Evolutionary conservation across 139 green algal genomes (phyloP).

Genomic region (Dunaliella primolecta): DNA sequence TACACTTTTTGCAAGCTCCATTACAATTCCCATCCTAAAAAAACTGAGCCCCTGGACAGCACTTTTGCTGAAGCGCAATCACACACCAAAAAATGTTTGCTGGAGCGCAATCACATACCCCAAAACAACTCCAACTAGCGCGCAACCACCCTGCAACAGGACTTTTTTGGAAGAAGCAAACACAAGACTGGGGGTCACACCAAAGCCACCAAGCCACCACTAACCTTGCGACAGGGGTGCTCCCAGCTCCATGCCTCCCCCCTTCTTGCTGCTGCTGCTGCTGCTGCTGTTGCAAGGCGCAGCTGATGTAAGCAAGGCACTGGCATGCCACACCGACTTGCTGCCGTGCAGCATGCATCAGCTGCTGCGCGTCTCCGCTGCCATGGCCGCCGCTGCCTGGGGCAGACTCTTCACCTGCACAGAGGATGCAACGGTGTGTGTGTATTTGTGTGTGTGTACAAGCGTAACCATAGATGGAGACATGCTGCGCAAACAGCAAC

Average conservation of each 20-base stretch:
- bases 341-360: not conserved
- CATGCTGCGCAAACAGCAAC: too few species aligned
- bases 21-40: too few species aligned
- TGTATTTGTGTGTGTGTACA: too few species aligned
- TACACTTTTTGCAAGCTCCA: too few species aligned
- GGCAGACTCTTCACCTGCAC: too few species aligned
- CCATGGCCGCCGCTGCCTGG: too few species aligned
- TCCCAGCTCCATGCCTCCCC: too few species aligned
- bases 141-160: not conserved
- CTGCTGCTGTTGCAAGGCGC: not conserved
- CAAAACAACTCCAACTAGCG: not conserved
- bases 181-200: not conserved
- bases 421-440: too few species aligned
- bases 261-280: not conserved
- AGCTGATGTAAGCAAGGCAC: constrained; percentile 9
- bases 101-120: not conserved
- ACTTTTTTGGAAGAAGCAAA: not conserved
- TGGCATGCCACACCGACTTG: constrained; percentile 4
- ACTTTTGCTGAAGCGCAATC: too few species aligned
- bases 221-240: not conserved
- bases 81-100: too few species aligned
- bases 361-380: not conserved
- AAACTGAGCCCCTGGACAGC: too few species aligned
- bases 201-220: not conserved
- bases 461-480: too few species aligned